Evolutionary conservation across 768 basidiomycete species (phyloP).

Genomic region (Exidia glandulosa): DNA sequence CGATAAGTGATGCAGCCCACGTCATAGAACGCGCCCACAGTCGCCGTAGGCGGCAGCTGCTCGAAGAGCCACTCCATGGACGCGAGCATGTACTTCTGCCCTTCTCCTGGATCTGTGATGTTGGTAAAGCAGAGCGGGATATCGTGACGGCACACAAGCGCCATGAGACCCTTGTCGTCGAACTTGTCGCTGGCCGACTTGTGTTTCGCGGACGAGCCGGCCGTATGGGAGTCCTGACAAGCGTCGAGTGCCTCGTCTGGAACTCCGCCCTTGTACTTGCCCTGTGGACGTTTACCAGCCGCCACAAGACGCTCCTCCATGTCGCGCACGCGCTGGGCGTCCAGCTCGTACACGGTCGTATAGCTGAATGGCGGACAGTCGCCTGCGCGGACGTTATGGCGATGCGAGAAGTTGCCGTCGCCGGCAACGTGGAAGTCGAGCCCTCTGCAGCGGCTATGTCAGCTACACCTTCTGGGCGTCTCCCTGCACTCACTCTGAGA

Average conservation of each 20-base stretch:
- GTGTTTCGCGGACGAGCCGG: background rate
- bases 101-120: background rate
- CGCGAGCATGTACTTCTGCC: background rate
- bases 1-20: background rate
- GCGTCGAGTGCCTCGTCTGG: conserved; percentile 19
- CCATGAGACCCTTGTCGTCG: conserved; percentile 27
- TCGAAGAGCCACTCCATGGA: background rate
- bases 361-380: conserved; percentile 23
- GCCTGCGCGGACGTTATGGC: conserved; percentile 19
- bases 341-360: conserved; percentile 20
- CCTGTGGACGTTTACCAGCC: conserved; percentile 11
- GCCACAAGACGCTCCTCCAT: conserved; percentile 19
- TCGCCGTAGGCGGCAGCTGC: background rate
- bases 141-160: conserved; percentile 27
- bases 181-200: conserved; percentile 7
- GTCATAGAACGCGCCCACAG: background rate
- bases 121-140: conserved; percentile 11
- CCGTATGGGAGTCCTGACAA: background rate
- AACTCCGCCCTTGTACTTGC: conserved; percentile 6
- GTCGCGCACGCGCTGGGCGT: conserved; percentile 22
- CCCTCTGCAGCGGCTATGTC: conserved; percentile 14
- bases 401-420: conserved; percentile 31
- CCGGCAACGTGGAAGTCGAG: conserved; percentile 26
- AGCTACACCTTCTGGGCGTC: background rate
- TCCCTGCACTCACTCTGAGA: conserved; percentile 6